These are phyloP conservation scores for Wickerhamomyces sp. DNA, from an alignment of 1,139 yeast genomes.

Conservation along the genomic window DNA sequence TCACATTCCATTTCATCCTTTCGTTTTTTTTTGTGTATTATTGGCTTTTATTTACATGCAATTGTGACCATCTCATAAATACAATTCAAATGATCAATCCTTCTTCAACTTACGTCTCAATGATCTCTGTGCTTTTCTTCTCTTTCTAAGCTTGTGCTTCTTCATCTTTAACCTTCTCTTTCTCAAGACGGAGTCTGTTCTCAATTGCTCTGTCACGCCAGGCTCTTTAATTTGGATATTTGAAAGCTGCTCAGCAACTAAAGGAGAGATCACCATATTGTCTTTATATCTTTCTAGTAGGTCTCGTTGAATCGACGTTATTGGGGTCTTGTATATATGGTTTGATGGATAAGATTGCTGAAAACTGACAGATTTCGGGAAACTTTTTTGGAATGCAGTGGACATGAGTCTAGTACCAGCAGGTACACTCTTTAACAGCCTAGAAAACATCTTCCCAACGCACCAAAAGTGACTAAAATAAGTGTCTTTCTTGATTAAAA, in stretches of 20 bases:
- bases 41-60: slow-evolving; percentile 11
- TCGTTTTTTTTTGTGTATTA: not conserved
- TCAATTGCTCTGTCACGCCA: slow-evolving; percentile 4
- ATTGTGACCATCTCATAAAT: not conserved
- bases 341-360: not conserved
- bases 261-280: slow-evolving; percentile 6
- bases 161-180: slow-evolving; percentile 70
- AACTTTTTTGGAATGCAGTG: too few species aligned
- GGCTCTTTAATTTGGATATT: slow-evolving; percentile 7
- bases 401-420: too few species aligned
- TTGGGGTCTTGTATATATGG: slow-evolving; percentile 8
- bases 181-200: slow-evolving; percentile 59
- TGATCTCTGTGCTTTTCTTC: slow-evolving; percentile 45
- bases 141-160: slow-evolving; percentile 68
- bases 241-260: slow-evolving; percentile 7
- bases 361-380: too few species aligned
- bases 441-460: too few species aligned
- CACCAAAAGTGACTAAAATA: too few species aligned
- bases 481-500: too few species aligned
- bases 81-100: slow-evolving; percentile 10
- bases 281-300: slow-evolving; percentile 6
- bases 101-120: slow-evolving; percentile 28
- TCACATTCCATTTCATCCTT: not conserved
- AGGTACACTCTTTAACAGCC: too few species aligned
- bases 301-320: slow-evolving; percentile 7